Conservation (phyloP, 2,329 filamentous ascomycete genomes). For the Stagonosporopsis vannaccii region DNA sequence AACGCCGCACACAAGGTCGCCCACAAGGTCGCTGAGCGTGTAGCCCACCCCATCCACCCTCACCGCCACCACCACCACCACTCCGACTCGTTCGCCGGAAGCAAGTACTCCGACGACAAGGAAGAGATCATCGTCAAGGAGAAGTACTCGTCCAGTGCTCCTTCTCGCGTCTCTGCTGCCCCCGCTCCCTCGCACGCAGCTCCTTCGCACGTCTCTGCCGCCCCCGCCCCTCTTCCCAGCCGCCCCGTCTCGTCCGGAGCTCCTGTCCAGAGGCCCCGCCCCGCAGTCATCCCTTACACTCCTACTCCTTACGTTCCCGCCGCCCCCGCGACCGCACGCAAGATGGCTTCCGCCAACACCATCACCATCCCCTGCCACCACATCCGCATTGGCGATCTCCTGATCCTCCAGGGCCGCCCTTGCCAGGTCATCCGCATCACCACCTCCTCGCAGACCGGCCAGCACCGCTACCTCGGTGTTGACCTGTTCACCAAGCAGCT, state of each 20-base stretch:
- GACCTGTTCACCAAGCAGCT: slow-evolving; percentile 99
- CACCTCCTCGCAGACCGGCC: slow-evolving; percentile 94
- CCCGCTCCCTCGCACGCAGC: slow-evolving; percentile 14
- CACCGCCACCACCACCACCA: slow-evolving; percentile 57
- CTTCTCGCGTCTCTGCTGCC: slow-evolving; percentile 30
- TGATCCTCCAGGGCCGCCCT: slow-evolving; percentile 98
- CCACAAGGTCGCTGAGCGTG: slow-evolving; percentile 62
- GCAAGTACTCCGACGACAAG: slow-evolving; percentile 44
- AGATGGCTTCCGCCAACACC: slow-evolving; percentile 74
- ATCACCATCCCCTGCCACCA: slow-evolving; percentile 99
- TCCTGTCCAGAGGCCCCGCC: slow-evolving; percentile 43
- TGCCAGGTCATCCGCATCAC: slow-evolving; percentile 99
- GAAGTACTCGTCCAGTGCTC: slow-evolving; percentile 44
- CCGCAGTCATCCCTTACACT: slow-evolving; percentile 71
- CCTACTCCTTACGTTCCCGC: slow-evolving; percentile 50
- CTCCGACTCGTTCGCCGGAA: slow-evolving; percentile 46
- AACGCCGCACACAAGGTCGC: slow-evolving; percentile 62
- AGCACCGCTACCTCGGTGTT: slow-evolving; percentile 99
- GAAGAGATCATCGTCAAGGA: slow-evolving; percentile 61
- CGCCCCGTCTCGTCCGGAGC: slow-evolving; percentile 48
- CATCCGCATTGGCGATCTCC: slow-evolving; percentile 97
- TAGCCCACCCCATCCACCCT: slow-evolving; percentile 69
- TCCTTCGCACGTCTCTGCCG: slow-evolving; percentile 22
- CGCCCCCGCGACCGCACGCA: slow-evolving; percentile 39
- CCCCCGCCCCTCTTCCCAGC: slow-evolving; percentile 38